Evolutionary conservation across 2,329 filamentous ascomycete genomes (phyloP).

Genomic region (Aspergillus pseudotamarii): DNA sequence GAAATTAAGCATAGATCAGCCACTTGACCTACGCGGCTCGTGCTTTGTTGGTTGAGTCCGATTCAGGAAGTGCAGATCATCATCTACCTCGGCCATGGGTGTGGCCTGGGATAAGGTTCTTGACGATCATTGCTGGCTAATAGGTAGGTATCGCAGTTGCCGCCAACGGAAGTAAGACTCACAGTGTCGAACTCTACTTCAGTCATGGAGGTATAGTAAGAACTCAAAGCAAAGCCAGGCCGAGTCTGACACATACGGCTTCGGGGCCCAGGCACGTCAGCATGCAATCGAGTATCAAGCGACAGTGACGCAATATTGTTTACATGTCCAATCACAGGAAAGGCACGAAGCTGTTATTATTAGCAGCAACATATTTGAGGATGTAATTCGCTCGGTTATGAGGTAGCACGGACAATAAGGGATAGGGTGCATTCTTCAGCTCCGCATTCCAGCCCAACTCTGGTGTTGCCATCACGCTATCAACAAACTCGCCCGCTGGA

Average conservation of each 20-base stretch:
- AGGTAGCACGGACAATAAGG: neutral
- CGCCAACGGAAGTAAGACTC: neutral
- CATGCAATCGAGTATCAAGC: neutral
- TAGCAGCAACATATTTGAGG: neutral
- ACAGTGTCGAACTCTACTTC: neutral
- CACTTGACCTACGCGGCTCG: neutral
- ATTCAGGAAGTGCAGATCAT: neutral
- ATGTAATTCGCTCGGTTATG: neutral
- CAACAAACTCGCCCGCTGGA: neutral
- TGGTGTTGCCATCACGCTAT: neutral
- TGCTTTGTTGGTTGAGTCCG: too few species aligned
- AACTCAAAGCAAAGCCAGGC: neutral
- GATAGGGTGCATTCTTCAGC: conserved; percentile 4
- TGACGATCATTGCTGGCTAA: neutral
- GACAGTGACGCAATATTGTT: neutral
- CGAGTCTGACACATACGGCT: neutral
- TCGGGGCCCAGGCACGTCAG: neutral
- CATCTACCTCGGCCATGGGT: neutral
- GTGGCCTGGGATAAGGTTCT: neutral
- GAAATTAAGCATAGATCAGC: neutral
- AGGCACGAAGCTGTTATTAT: neutral
- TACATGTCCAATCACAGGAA: neutral
- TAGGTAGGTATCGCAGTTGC: neutral
- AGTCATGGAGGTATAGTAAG: neutral
- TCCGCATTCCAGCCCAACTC: neutral